Percentiles rank a stretch among this genome's conserved stretches.
These are phyloP conservation scores for Bassia scoparia DNA, from an alignment of 148 eudicot species.

Conservation along the genomic window DNA sequence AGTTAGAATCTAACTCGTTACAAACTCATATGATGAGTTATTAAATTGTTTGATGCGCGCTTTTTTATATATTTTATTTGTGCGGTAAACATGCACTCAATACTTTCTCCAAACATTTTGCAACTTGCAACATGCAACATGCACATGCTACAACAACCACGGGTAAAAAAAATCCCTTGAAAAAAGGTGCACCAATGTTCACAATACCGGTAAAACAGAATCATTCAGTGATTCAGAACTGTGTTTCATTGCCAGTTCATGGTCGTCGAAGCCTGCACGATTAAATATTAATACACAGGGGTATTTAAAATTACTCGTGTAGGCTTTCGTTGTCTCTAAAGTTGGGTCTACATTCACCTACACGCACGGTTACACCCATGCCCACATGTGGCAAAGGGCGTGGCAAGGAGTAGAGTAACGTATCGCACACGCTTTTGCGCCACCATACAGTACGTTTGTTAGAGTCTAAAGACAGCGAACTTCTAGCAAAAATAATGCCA, in stretches of 20 bases:
- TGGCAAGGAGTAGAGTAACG: too few species aligned
- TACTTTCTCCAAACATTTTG: conserved; percentile 3
- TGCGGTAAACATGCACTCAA: conserved; percentile 4
- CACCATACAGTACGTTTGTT: too few species aligned
- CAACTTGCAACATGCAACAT: neutral
- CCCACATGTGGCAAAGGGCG: too few species aligned
- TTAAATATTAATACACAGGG: too few species aligned
- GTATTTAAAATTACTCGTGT: too few species aligned
- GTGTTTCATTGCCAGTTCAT: neutral
- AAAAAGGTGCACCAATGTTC: neutral
- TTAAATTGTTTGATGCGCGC: neutral
- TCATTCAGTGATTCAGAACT: too few species aligned
- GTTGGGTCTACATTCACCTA: too few species aligned
- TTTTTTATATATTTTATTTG: neutral
- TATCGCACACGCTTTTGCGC: too few species aligned
- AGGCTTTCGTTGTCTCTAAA: too few species aligned
- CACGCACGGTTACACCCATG: too few species aligned
- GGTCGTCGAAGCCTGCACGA: neutral
- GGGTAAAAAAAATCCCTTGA: neutral
- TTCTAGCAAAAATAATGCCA: too few species aligned
- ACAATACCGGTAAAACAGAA: neutral
- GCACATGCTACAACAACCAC: neutral
- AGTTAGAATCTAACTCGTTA: neutral
- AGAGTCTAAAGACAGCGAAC: too few species aligned
- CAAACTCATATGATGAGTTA: neutral